Conservation (phyloP, 208 protist genomes). For the Crithidia fasciculata region DNA sequence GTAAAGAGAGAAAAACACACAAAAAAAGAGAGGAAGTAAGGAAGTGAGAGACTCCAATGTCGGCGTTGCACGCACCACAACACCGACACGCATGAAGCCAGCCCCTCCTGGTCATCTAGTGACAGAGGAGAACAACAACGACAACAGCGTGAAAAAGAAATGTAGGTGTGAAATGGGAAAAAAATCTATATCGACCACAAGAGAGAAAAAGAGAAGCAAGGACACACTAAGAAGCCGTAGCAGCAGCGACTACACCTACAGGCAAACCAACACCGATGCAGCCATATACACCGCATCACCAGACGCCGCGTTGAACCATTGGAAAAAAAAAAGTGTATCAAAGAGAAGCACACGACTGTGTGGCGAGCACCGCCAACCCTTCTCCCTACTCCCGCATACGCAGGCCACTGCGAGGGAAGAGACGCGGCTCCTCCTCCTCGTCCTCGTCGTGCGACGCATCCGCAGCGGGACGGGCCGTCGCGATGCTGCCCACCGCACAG, state of each 20-base stretch:
- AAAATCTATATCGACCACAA: neutral
- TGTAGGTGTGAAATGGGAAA: no score
- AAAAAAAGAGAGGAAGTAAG: no score
- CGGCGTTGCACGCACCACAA: no score
- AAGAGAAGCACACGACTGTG: conserved; percentile 9
- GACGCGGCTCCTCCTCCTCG: conserved; percentile 33
- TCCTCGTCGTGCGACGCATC: conserved; percentile 10
- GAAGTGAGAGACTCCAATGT: no score
- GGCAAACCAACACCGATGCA: neutral
- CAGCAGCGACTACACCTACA: no score
- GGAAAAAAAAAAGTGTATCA: neutral
- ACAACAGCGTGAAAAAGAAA: neutral
- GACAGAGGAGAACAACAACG: neutral
- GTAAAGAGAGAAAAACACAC: no score
- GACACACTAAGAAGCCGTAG: neutral
- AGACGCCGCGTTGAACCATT: no score
- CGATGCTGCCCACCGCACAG: conserved; percentile 22
- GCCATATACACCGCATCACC: neutral
- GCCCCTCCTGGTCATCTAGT: no score
- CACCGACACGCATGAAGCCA: no score
- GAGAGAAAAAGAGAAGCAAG: neutral
- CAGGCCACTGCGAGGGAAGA: conserved; percentile 15
- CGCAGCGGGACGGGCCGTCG: conserved; percentile 10
- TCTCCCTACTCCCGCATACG: conserved; percentile 2
- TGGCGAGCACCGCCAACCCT: neutral